phyloP scores from a whole-genome alignment of 2,329 filamentous ascomycete genomes.

The Pseudogymnoascus sp. region DNA sequence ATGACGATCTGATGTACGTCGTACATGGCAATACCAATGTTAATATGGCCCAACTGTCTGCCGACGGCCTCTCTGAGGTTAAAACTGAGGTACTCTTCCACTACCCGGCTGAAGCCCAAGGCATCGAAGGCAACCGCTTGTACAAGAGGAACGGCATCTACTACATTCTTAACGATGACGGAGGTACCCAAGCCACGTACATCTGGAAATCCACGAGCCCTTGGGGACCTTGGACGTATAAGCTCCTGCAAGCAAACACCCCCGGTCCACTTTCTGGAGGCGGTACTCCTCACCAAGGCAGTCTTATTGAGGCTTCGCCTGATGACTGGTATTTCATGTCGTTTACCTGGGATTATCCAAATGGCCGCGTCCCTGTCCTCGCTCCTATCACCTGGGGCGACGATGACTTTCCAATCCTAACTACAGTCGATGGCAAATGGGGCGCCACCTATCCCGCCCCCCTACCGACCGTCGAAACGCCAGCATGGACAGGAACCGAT shows the following conservation, averaged over 20 bases:
- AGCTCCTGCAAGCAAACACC: background rate
- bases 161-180: conserved; percentile 43
- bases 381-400: conserved; percentile 44
- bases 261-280: conserved; percentile 36
- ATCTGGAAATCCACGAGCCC: conserved; percentile 42
- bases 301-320: conserved; percentile 42
- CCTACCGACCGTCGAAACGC: conserved; percentile 22
- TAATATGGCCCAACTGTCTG: conserved; percentile 41
- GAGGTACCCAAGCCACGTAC: conserved; percentile 35
- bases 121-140: conserved; percentile 43
- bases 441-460: conserved; percentile 36
- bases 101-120: conserved; percentile 26
- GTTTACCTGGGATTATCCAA: conserved; percentile 47
- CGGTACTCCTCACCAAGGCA: conserved; percentile 46
- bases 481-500: conserved; percentile 34
- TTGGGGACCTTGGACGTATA: conserved; percentile 39
- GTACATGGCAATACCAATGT: conserved; percentile 43
- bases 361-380: conserved; percentile 47
- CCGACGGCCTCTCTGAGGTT: conserved; percentile 39
- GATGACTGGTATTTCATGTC: conserved; percentile 52
- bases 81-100: conserved; percentile 37
- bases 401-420: conserved; percentile 44
- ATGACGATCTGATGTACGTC: conserved; percentile 49
- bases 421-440: conserved; percentile 38
- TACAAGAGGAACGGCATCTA: conserved; percentile 48